Base-by-base conservation (phyloP, 2,329 filamentous ascomycete species). In the Rhynchosporium secalis region DNA sequence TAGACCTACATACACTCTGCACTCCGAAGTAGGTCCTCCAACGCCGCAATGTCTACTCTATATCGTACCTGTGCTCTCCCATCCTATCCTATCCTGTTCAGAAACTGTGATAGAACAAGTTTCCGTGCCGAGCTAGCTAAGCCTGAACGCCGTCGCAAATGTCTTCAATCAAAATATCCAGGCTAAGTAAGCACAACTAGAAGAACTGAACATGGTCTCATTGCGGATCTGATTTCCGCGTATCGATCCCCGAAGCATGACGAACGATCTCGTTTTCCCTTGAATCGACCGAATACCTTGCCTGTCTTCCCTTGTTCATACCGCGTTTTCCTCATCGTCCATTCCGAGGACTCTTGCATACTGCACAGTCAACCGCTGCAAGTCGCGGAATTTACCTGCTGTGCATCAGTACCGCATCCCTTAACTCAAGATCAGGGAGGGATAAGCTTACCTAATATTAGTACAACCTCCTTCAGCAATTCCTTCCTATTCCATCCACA, bases 401-500 rank as follows among this genome's bases (percentile, higher is more conserved):
- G 61, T 13, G 41, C 48, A 64, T 71, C 58, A 71, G 61, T 49
- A 41, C n/a, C 9, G 28, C 10, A 10, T 20, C 29, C 20, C 65
- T 46, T 36, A n/a, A 5, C 4, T 20, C 15, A 48, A 10, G 33
- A 33, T 41, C 26, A 38, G 31, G 15, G 58, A 36, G 13, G 56
- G 43, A 46, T 20, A 56, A 68, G 81, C 86, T 77, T 85, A 95
- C 95, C 95, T 48, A 99, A 83, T 75, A 96, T 92, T 77, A 97
- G 82, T 60, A 99, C 89, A 31, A 96, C 92, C 62, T 93, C 93
- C 79, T 90, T 96, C 63, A 99, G 77, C 64, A 99, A 78, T 67
- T 96, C 92, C 73, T 88, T 89, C 64, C 92, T 85, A 73, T 94
- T 87, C 94, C 93, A 98, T 31, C 95, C 95, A 72, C 94, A 96